Percentiles rank a stretch among this genome's conserved stretches.
phyloP scores from a whole-genome alignment of 495 filamentous ascomycete genomes.

The Stereocaulon alpinum region DNA sequence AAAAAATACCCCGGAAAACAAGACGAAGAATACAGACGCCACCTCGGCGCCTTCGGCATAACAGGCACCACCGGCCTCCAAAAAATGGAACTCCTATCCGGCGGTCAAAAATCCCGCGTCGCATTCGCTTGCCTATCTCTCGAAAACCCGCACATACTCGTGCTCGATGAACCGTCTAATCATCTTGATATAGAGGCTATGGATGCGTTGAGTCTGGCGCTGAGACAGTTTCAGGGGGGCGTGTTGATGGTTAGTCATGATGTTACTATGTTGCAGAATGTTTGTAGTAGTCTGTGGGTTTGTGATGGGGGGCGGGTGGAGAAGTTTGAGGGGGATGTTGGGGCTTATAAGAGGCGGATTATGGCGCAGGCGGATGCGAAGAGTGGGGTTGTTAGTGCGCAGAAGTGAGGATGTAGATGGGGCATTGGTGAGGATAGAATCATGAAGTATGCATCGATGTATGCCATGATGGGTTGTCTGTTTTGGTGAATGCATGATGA shows the following conservation, averaged over 20 bases:
- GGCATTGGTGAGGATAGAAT: no score
- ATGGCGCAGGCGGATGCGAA: conserved; percentile 65
- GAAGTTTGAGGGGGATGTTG: conserved; percentile 90
- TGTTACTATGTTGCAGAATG: conserved; percentile 95
- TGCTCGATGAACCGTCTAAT: conserved; percentile 97
- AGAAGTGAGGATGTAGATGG: conserved; percentile 7
- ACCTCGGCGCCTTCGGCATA: conserved; percentile 95
- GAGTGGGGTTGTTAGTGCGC: conserved; percentile 61
- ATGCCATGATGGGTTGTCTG: no score
- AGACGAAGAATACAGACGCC: conserved; percentile 94
- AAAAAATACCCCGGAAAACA: conserved; percentile 80
- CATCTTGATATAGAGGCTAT: conserved; percentile 99
- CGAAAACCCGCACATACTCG: conserved; percentile 89
- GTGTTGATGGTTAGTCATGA: conserved; percentile 99
- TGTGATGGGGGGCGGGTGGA: conserved; percentile 93
- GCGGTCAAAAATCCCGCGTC: conserved; percentile 96
- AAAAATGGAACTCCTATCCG: conserved; percentile 88
- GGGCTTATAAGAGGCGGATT: conserved; percentile 97
- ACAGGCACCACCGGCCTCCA: conserved; percentile 95
- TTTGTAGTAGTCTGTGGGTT: conserved; percentile 91
- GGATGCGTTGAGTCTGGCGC: conserved; percentile 81
- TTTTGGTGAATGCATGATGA: no score
- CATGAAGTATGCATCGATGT: no score
- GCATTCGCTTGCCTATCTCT: conserved; percentile 92
- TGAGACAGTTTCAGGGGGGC: conserved; percentile 81